phyloP scores from a whole-genome alignment of 495 filamentous ascomycete species.

The Talaromyces ruber region DNA sequence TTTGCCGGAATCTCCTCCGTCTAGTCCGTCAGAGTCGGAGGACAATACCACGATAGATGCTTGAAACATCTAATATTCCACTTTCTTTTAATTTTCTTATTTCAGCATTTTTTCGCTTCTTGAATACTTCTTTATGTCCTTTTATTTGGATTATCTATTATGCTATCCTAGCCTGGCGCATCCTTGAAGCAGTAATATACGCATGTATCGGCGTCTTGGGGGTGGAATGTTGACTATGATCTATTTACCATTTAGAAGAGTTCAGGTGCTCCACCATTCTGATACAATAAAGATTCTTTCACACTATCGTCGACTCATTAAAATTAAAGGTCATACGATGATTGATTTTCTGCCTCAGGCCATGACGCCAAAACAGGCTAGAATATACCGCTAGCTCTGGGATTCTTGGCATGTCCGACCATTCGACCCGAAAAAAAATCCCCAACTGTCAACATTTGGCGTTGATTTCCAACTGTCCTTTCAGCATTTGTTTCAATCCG shows the following conservation, averaged over 20 bases:
- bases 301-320: background rate
- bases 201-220: background rate
- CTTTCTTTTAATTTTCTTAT: background rate
- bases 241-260: background rate
- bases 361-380: background rate
- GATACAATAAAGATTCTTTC: background rate
- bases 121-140: background rate
- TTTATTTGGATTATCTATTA: background rate
- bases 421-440: background rate
- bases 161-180: background rate
- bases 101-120: background rate
- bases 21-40: background rate
- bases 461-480: background rate
- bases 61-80: background rate
- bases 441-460: background rate
- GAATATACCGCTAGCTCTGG: background rate
- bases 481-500: background rate
- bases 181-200: background rate
- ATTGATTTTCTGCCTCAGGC: background rate
- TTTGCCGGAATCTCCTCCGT: conserved; percentile 2
- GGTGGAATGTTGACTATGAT: background rate
- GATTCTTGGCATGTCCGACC: background rate
- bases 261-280: background rate
- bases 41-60: background rate
- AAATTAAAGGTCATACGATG: background rate